A percentile compares a stretch with the other conserved stretches of the same genome.
These are phyloP conservation scores for Gymnopilus dilepis DNA, from an alignment of 768 basidiomycete genomes.

Conservation along the genomic window DNA sequence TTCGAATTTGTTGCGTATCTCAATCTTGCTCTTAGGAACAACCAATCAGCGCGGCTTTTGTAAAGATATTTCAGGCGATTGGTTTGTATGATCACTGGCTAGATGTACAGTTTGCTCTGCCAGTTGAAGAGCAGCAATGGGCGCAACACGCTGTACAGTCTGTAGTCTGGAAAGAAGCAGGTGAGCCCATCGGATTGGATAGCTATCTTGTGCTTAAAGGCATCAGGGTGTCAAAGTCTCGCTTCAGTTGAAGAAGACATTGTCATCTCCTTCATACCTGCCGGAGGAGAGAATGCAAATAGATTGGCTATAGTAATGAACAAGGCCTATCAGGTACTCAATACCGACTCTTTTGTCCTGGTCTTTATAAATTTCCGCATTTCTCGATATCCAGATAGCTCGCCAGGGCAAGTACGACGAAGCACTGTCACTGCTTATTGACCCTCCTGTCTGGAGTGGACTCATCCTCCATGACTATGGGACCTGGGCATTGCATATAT, in stretches of 20 bases:
- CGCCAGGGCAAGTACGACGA: slow-evolving; percentile 71
- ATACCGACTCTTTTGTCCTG: neutral
- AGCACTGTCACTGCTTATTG: slow-evolving; percentile 65
- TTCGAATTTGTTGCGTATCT: neutral
- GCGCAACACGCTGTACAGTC: slow-evolving; percentile 78
- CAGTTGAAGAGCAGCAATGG: slow-evolving; percentile 66
- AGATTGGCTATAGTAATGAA: slow-evolving; percentile 66
- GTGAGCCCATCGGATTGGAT: slow-evolving; percentile 38
- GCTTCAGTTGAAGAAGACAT: slow-evolving; percentile 71
- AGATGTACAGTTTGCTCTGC: slow-evolving; percentile 56
- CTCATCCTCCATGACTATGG: slow-evolving; percentile 67
- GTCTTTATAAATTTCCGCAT: slow-evolving; percentile 16
- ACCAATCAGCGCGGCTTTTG: slow-evolving; percentile 71
- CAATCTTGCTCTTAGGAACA: slow-evolving; percentile 54
- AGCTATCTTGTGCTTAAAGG: slow-evolving; percentile 10
- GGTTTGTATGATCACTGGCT: slow-evolving; percentile 77
- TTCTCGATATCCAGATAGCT: slow-evolving; percentile 51
- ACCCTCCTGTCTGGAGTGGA: slow-evolving; percentile 73
- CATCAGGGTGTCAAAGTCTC: slow-evolving; percentile 67
- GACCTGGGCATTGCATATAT: slow-evolving; percentile 78
- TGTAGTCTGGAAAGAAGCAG: slow-evolving; percentile 71
- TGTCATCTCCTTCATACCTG: slow-evolving; percentile 67
- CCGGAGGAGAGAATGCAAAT: slow-evolving; percentile 63
- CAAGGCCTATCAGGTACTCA: slow-evolving; percentile 65
- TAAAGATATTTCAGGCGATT: slow-evolving; percentile 67